Base-by-base conservation (phyloP, 352 stramenopile genomes). In the Peronospora tabacina region DNA sequence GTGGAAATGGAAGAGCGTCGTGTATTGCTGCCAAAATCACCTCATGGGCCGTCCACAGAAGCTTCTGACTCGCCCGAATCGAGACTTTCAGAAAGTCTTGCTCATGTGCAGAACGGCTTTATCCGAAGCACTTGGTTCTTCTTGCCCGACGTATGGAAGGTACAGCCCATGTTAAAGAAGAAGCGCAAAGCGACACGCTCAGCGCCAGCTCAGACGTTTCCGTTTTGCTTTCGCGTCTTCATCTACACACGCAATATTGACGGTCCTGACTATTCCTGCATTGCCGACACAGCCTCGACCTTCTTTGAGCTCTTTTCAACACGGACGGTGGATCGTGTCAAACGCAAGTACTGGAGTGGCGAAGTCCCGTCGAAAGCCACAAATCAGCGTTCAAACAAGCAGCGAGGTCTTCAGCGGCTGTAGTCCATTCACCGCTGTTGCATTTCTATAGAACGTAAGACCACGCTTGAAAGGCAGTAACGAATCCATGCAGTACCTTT, bases 261-360 rank as follows among this genome's bases (percentile, higher is more conserved):
- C 24, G 48, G 48, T 9, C 29, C 53, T 4, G 42, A 49, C 0
- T 89, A 72, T 40, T 54, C 54, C 6, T 93, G 82, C 49, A 54
- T 85, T n/a, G 66, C 79, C 17, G 61, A 66, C 36, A 58, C 68
- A 3, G 67, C 68, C 11, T 93, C 82, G 38, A 75, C 71, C 19
- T 83, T 90, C 52, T 93, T 93, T 51, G 79, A 93, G 56, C 64
- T 93, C 7, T 90, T 86, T 45, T 90, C 79, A 53, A 93, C 82
- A 11, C 79, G 82, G 12, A 93, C 82, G 0, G 76, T 90, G 30
- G 82, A 93, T 54, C 75, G 82, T 24, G 77, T 90, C 19, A 87
- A 87, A 63, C 71, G 76, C 50, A 85, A 82, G 55, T 82, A 77
- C 53, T 87, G 73, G 76, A 52, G 53, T 32, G 41, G 49, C 13